These are phyloP conservation scores for Kentomonas sorsogonicus DNA, from an alignment of 208 protist species.

Conservation along the genomic window DNA sequence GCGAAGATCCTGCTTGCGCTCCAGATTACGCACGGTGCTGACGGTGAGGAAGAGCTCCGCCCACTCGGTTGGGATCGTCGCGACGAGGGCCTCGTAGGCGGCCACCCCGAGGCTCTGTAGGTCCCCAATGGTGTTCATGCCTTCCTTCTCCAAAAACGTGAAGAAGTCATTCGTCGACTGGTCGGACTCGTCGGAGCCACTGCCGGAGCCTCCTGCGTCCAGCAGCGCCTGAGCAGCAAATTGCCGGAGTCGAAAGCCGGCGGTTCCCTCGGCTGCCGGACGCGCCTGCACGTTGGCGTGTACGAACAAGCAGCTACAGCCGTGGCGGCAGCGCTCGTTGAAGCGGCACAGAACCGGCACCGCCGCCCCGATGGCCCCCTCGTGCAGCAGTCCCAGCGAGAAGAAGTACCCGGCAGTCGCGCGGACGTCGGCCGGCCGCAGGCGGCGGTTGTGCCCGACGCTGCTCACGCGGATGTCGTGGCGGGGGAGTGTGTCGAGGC, in stretches of 20 bases:
- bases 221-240: neutral
- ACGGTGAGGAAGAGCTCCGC: constrained; percentile 45
- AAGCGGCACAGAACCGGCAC: constrained; percentile 77
- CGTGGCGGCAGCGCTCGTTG: constrained; percentile 52
- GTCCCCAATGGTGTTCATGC: constrained; percentile 65
- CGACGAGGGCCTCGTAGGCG: constrained; percentile 64
- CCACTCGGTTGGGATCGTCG: constrained; percentile 32
- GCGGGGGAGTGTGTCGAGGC: constrained; percentile 43
- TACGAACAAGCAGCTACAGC: constrained; percentile 68
- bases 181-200: constrained; percentile 4
- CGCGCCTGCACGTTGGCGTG: constrained; percentile 39
- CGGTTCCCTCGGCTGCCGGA: constrained; percentile 14
- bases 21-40: constrained; percentile 53
- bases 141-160: constrained; percentile 39
- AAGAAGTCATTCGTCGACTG: constrained; percentile 33
- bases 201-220: constrained; percentile 15
- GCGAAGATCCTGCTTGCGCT: constrained; percentile 35
- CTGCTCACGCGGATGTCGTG: constrained; percentile 22
- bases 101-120: constrained; percentile 65
- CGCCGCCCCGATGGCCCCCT: constrained; percentile 48
- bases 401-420: constrained; percentile 80
- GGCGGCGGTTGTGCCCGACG: constrained; percentile 26
- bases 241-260: constrained; percentile 19
- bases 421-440: constrained; percentile 29
- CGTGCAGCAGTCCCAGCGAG: constrained; percentile 46